Conservation (phyloP, 2,329 filamentous ascomycete genomes). For the Microcyclosporella mali region DNA sequence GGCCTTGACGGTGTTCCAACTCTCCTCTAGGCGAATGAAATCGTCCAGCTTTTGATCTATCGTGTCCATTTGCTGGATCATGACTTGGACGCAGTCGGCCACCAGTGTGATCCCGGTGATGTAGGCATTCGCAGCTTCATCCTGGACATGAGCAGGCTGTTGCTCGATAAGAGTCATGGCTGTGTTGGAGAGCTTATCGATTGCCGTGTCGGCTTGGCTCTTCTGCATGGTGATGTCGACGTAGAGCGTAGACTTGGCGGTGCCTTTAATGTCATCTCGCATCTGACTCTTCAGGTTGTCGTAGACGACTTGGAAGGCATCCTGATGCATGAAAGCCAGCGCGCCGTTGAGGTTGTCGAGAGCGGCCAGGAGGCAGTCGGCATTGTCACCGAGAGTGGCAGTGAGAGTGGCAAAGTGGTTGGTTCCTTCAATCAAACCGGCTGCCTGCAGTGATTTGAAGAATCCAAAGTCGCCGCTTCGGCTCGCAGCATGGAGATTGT, state of each 20-base stretch:
- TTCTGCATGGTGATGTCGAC: slow-evolving; percentile 42
- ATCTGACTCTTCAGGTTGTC: slow-evolving; percentile 35
- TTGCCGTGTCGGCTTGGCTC: slow-evolving; percentile 41
- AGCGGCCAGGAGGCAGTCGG: slow-evolving; percentile 38
- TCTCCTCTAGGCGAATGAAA: slow-evolving; percentile 43
- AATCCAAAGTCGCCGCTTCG: slow-evolving; percentile 42
- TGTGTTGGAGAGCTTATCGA: slow-evolving; percentile 42
- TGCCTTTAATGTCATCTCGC: slow-evolving; percentile 29
- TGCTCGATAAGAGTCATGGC: slow-evolving; percentile 40
- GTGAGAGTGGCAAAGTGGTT: slow-evolving; percentile 42
- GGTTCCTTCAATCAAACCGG: slow-evolving; percentile 39
- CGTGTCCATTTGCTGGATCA: slow-evolving; percentile 35
- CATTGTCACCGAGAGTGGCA: slow-evolving; percentile 37
- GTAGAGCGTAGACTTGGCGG: slow-evolving; percentile 33
- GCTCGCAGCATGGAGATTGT: slow-evolving; percentile 41
- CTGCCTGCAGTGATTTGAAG: slow-evolving; percentile 43
- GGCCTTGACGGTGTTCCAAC: slow-evolving; percentile 39
- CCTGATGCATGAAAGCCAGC: slow-evolving; percentile 43
- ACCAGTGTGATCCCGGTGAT: slow-evolving; percentile 41
- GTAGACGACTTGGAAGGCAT: slow-evolving; percentile 43
- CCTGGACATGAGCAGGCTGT: slow-evolving; percentile 36
- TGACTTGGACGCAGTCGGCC: slow-evolving; percentile 40
- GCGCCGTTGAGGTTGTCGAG: slow-evolving; percentile 43
- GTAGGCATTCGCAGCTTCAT: slow-evolving; percentile 40
- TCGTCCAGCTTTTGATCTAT: slow-evolving; percentile 39